Conservation (phyloP, 768 basidiomycete species). For the Phallus indusiatus region DNA sequence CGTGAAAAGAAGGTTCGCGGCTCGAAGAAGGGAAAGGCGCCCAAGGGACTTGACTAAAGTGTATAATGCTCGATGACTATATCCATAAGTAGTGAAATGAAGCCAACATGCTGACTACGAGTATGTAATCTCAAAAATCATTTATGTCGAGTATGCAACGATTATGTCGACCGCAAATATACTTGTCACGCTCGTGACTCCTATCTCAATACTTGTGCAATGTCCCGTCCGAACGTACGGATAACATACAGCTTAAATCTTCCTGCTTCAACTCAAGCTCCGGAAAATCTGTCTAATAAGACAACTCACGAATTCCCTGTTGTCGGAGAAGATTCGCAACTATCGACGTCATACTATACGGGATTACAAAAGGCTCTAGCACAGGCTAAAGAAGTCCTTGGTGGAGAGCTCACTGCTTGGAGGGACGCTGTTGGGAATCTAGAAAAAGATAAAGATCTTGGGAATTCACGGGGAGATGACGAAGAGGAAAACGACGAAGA, state of each 20-base stretch:
- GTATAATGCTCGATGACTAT: background rate
- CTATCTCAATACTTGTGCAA: background rate
- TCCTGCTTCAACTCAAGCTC: slow-evolving; percentile 24
- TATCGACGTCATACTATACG: slow-evolving; percentile 35
- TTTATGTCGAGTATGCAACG: background rate
- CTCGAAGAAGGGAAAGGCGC: slow-evolving; percentile 10
- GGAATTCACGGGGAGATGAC: slow-evolving; percentile 11
- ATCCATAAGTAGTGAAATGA: background rate
- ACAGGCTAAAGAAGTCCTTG: slow-evolving; percentile 44
- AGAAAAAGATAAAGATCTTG: slow-evolving; percentile 49
- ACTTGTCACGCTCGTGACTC: too few relatives aligned
- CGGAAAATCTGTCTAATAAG: slow-evolving; percentile 17
- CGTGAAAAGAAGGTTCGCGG: slow-evolving; percentile 9
- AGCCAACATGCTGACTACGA: background rate
- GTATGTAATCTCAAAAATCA: background rate
- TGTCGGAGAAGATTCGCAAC: slow-evolving; percentile 14
- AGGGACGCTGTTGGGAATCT: slow-evolving; percentile 59
- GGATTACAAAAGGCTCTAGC: slow-evolving; percentile 39
- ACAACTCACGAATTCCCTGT: slow-evolving; percentile 13
- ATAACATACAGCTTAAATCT: slow-evolving; percentile 37
- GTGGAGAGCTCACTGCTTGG: slow-evolving; percentile 66
- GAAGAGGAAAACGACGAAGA: slow-evolving; percentile 25
- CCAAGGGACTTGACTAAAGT: slow-evolving; percentile 6
- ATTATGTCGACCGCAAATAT: background rate
- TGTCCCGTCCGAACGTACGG: slow-evolving; percentile 19